Evolutionary conservation across 371 early-diverging fungal genomes (phyloP).

Genomic region (Mortierella sp.): DNA sequence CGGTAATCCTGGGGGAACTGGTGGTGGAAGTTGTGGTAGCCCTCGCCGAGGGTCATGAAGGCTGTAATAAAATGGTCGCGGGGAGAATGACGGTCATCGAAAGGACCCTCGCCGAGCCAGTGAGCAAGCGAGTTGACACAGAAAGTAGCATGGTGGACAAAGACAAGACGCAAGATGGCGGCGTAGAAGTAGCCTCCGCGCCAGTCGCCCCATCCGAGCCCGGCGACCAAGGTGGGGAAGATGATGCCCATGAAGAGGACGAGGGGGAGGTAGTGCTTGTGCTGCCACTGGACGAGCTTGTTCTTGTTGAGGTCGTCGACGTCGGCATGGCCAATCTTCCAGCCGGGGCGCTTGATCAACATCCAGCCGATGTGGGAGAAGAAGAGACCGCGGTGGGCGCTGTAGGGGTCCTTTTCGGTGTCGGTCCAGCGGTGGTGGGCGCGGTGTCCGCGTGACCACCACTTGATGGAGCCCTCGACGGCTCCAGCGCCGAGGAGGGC

Average conservation of each 20-base stretch:
- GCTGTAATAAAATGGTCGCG: slow-evolving; percentile 88
- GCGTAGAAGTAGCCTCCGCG: slow-evolving; percentile 91
- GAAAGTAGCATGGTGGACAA: slow-evolving; percentile 95
- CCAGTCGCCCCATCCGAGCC: slow-evolving; percentile 92
- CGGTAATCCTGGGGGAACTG: slow-evolving; percentile 97
- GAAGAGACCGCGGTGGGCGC: slow-evolving; percentile 7
- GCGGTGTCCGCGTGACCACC: neutral
- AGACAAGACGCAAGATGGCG: slow-evolving; percentile 82
- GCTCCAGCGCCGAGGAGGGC: slow-evolving; percentile 5
- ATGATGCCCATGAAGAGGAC: slow-evolving; percentile 79
- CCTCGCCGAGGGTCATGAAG: slow-evolving; percentile 85
- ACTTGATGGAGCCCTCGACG: slow-evolving; percentile 6
- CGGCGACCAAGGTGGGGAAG: slow-evolving; percentile 86
- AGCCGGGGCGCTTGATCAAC: slow-evolving; percentile 10
- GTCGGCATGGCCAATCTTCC: slow-evolving; percentile 7
- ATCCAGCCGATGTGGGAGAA: slow-evolving; percentile 8
- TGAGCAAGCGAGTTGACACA: slow-evolving; percentile 93
- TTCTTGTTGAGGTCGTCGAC: slow-evolving; percentile 8
- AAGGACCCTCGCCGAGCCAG: slow-evolving; percentile 80
- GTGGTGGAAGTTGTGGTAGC: slow-evolving; percentile 94
- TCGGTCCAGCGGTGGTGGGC: slow-evolving; percentile 10
- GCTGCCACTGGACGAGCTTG: slow-evolving; percentile 64
- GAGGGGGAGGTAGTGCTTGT: slow-evolving; percentile 82
- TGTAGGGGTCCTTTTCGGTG: slow-evolving; percentile 6
- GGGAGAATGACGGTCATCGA: slow-evolving; percentile 85